These are phyloP conservation scores for Rhodotorula kratochvilovae DNA, from an alignment of 768 basidiomycete genomes.

Conservation along the genomic window DNA sequence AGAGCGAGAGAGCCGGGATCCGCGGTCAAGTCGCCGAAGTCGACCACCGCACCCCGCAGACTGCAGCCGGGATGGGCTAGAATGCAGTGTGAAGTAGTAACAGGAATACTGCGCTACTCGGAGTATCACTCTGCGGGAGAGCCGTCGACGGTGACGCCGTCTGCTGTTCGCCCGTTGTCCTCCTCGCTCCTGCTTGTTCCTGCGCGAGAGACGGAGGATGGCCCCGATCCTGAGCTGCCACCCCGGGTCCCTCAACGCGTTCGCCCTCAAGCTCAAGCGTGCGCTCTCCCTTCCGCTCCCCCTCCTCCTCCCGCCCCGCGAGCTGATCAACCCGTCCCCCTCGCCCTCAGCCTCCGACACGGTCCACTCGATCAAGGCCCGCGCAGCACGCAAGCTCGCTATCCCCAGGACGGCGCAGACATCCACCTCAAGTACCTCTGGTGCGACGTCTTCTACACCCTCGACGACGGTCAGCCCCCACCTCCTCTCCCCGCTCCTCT, in stretches of 20 bases:
- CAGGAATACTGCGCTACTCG: too few species aligned
- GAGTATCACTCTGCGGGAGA: neutral
- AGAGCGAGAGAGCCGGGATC: neutral
- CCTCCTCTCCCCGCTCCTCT: neutral
- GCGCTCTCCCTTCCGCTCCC: neutral
- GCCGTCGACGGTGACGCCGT: neutral
- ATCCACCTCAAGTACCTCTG: slow-evolving; percentile 39
- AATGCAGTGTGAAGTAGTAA: too few species aligned
- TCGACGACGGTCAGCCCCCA: slow-evolving; percentile 39
- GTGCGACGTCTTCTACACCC: slow-evolving; percentile 41
- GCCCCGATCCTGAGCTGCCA: slow-evolving; percentile 16
- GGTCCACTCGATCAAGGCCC: slow-evolving; percentile 13
- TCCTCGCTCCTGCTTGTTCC: neutral
- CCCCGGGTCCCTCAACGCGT: slow-evolving; percentile 39
- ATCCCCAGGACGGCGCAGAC: slow-evolving; percentile 23
- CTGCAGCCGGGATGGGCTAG: too few species aligned
- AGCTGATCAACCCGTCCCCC: neutral
- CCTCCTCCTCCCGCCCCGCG: neutral
- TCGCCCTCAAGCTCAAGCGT: slow-evolving; percentile 42
- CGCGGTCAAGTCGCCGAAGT: neutral
- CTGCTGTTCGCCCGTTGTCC: neutral
- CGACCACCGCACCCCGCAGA: too few species aligned
- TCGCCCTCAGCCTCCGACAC: slow-evolving; percentile 18
- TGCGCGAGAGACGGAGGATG: neutral
- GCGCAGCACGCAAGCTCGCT: slow-evolving; percentile 38